Conservation (phyloP, 2,329 filamentous ascomycete species). For the Akanthomyces dipterigenus region DNA sequence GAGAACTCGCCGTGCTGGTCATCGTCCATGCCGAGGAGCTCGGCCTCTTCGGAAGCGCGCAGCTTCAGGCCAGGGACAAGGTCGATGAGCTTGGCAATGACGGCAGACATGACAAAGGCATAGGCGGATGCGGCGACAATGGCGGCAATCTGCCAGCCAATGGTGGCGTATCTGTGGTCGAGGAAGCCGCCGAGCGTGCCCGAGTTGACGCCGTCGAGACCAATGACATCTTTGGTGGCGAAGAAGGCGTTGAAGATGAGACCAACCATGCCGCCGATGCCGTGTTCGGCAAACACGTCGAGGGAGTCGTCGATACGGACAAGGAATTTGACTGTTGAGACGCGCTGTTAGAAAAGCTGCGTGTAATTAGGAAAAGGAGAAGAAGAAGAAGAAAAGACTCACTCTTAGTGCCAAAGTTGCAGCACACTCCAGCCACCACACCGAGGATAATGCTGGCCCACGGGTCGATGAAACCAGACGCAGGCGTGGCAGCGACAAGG, state of each 20-base stretch:
- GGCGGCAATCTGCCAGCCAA: slow-evolving; percentile 77
- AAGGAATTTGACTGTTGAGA: slow-evolving; percentile 47
- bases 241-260: slow-evolving; percentile 70
- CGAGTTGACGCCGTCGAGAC: slow-evolving; percentile 70
- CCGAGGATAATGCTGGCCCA: slow-evolving; percentile 64
- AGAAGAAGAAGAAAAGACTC: slow-evolving; percentile 17
- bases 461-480: slow-evolving; percentile 60
- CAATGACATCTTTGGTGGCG: slow-evolving; percentile 62
- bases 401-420: slow-evolving; percentile 62
- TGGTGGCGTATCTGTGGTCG: slow-evolving; percentile 64
- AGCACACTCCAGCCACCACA: slow-evolving; percentile 56
- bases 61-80: slow-evolving; percentile 70
- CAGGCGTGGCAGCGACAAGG: slow-evolving; percentile 63
- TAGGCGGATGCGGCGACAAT: slow-evolving; percentile 61
- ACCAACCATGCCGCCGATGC: slow-evolving; percentile 61
- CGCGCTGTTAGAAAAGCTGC: slow-evolving; percentile 12
- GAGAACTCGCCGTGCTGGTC: slow-evolving; percentile 87
- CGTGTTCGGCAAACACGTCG: slow-evolving; percentile 67
- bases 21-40: slow-evolving; percentile 82
- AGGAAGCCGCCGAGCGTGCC: slow-evolving; percentile 63
- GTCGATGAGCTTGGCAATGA: slow-evolving; percentile 70
- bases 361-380: background rate
- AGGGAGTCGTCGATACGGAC: slow-evolving; percentile 63
- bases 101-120: slow-evolving; percentile 65
- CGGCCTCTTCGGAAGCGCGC: slow-evolving; percentile 72